Conservation (phyloP, 106 monocot species). For the Alisma plantagoaquatica region DNA sequence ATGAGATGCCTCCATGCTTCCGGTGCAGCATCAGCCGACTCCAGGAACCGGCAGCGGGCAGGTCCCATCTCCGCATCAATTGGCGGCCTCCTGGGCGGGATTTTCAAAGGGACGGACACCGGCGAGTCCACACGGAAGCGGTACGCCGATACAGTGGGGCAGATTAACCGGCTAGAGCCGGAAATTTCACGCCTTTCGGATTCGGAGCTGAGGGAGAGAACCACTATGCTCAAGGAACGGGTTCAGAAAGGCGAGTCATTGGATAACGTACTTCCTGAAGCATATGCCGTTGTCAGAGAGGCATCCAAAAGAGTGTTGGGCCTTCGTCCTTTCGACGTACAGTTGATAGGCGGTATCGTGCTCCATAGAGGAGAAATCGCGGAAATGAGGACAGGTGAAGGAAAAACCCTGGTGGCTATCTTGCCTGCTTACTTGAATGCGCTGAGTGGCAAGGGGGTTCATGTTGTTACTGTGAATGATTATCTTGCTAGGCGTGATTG, state of each 20-base stretch:
- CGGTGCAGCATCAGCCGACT: no score
- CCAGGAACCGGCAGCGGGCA: neutral
- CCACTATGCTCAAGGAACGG: constrained; percentile 48
- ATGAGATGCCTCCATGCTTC: no score
- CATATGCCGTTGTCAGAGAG: constrained; percentile 87
- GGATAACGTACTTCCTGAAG: constrained; percentile 80
- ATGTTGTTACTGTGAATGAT: constrained; percentile 98
- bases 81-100: constrained; percentile 62
- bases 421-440: constrained; percentile 95
- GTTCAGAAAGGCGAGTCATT: constrained; percentile 48
- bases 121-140: constrained; percentile 63
- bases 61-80: constrained; percentile 37
- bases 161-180: constrained; percentile 64
- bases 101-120: constrained; percentile 65
- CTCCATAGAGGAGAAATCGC: constrained; percentile 98
- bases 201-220: constrained; percentile 60
- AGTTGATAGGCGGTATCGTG: constrained; percentile 96
- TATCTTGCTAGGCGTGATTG: constrained; percentile 46
- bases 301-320: constrained; percentile 88
- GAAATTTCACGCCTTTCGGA: constrained; percentile 56
- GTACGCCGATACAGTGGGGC: constrained; percentile 39
- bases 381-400: constrained; percentile 99
- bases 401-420: constrained; percentile 94
- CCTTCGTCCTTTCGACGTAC: no score
- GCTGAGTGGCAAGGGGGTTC: constrained; percentile 87